phyloP scores from a whole-genome alignment of 306 rosid genomes.

The Malus orientalis region DNA sequence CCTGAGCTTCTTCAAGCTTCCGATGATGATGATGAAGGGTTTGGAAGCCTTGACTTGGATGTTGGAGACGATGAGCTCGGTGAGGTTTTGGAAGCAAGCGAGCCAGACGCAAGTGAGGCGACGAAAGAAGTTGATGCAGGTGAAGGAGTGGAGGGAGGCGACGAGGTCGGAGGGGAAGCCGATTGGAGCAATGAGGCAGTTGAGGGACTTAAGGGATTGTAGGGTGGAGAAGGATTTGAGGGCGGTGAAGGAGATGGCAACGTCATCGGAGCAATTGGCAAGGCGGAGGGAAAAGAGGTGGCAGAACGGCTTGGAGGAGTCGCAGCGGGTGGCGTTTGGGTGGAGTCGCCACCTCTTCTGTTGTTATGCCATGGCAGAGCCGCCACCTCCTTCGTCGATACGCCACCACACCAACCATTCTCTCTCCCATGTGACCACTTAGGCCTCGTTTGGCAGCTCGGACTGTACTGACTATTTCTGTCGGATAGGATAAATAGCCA shows the following conservation, averaged over 20 bases:
- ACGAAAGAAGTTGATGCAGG: conserved; percentile 46
- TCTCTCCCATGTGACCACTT: too few species aligned
- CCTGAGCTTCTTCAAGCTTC: too few species aligned
- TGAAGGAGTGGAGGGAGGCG: conserved; percentile 64
- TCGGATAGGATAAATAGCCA: too few species aligned
- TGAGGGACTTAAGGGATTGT: conserved; percentile 48
- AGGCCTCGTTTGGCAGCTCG: too few species aligned
- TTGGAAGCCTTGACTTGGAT: conserved; percentile 49
- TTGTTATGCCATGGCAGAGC: too few species aligned
- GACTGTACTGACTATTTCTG: too few species aligned
- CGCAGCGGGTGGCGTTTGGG: too few species aligned
- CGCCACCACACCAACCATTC: too few species aligned
- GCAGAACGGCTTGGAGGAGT: background rate
- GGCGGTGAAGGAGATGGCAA: conserved; percentile 73
- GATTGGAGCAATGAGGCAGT: conserved; percentile 77
- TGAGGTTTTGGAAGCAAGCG: conserved; percentile 57
- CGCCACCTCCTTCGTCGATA: too few species aligned
- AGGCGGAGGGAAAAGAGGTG: conserved; percentile 64
- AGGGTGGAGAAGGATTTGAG: conserved; percentile 74
- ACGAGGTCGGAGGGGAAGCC: conserved; percentile 69
- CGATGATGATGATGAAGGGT: conserved; percentile 31
- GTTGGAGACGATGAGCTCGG: conserved; percentile 58
- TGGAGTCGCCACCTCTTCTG: too few species aligned
- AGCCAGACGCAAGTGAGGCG: conserved; percentile 74
- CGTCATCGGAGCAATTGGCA: conserved; percentile 62